These are phyloP conservation scores for Fomitiporia mediterranea DNA, from an alignment of 1,284 basidiomycete genomes.

Conservation along the genomic window DNA sequence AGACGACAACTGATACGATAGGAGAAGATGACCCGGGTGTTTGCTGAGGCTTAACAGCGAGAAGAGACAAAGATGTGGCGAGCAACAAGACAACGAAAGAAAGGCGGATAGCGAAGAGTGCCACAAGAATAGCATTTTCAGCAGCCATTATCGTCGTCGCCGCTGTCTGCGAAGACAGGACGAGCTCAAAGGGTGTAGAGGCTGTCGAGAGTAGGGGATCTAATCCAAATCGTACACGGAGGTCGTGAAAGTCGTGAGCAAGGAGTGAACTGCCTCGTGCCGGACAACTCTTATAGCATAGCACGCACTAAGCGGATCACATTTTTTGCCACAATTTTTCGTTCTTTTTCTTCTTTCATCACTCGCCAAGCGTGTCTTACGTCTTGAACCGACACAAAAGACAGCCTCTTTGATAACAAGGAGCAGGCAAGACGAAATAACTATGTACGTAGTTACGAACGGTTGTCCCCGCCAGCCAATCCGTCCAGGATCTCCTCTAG, in stretches of 20 bases:
- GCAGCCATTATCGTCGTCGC: constrained; percentile 22
- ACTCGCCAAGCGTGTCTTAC: constrained; percentile 4
- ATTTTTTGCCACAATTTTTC: constrained; percentile 3
- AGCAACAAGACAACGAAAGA: constrained; percentile 61
- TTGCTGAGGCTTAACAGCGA: constrained; percentile 44
- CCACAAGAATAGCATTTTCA: constrained; percentile 29
- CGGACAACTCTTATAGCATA: constrained; percentile 3
- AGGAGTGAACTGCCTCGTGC: constrained; percentile 19
- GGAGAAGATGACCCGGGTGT: constrained; percentile 40
- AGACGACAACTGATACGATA: constrained; percentile 72
- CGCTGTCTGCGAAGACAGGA: constrained; percentile 14
- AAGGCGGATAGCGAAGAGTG: constrained; percentile 54
- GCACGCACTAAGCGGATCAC: not conserved
- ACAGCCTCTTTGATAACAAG: not conserved
- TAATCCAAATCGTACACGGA: constrained; percentile 17
- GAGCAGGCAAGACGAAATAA: not conserved
- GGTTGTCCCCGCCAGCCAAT: constrained; percentile 26
- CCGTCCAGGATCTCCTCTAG: constrained; percentile 50
- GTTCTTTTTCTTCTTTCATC: constrained; percentile 5
- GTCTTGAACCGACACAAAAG: constrained; percentile 3
- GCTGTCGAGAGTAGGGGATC: constrained; percentile 6
- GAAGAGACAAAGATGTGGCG: constrained; percentile 53
- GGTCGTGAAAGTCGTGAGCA: constrained; percentile 21
- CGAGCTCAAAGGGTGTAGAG: constrained; percentile 18
- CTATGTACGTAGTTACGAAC: not conserved